phyloP scores from a whole-genome alignment of 768 basidiomycete species.

The Auriscalpium orientale region DNA sequence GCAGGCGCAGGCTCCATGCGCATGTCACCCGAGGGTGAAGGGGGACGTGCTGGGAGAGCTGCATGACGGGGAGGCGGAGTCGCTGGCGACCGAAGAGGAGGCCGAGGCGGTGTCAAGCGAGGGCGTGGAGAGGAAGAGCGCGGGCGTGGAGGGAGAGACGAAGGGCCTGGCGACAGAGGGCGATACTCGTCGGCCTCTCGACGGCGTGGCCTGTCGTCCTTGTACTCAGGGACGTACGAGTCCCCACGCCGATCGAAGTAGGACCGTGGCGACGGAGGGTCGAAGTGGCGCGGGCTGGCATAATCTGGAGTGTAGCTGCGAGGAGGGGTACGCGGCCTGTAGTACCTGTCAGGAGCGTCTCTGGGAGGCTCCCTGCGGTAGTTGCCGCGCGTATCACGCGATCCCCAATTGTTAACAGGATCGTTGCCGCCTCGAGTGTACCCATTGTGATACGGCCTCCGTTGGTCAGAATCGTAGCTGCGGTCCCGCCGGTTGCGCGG shows the following conservation, averaged over 20 bases:
- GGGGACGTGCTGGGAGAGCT: constrained; percentile 13
- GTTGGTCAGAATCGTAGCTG: constrained; percentile 6
- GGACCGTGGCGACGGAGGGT: too few relatives aligned
- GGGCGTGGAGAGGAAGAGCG: constrained; percentile 15
- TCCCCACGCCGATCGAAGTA: constrained; percentile 7
- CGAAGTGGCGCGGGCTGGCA: too few relatives aligned
- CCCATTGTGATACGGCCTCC: not conserved
- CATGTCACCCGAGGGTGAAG: not conserved
- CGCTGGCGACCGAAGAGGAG: constrained; percentile 16
- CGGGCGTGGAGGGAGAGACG: constrained; percentile 8
- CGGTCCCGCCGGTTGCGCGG: constrained; percentile 4
- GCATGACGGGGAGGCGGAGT: constrained; percentile 16
- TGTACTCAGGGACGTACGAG: constrained; percentile 5
- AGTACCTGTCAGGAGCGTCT: constrained; percentile 5
- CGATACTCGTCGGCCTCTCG: constrained; percentile 11
- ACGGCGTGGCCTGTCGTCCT: constrained; percentile 1
- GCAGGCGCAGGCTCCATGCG: constrained; percentile 27
- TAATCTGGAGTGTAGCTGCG: constrained; percentile 5
- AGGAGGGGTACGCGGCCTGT: constrained; percentile 6
- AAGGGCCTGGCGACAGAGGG: constrained; percentile 16
- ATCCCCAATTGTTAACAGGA: constrained; percentile 1
- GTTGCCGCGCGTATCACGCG: constrained; percentile 5
- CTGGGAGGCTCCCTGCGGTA: constrained; percentile 5
- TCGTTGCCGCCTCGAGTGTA: constrained; percentile 2
- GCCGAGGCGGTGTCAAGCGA: constrained; percentile 14